These are phyloP conservation scores for Cryptococcus neoformans DNA, from an alignment of 1,284 basidiomycete species.

Conservation along the genomic window DNA sequence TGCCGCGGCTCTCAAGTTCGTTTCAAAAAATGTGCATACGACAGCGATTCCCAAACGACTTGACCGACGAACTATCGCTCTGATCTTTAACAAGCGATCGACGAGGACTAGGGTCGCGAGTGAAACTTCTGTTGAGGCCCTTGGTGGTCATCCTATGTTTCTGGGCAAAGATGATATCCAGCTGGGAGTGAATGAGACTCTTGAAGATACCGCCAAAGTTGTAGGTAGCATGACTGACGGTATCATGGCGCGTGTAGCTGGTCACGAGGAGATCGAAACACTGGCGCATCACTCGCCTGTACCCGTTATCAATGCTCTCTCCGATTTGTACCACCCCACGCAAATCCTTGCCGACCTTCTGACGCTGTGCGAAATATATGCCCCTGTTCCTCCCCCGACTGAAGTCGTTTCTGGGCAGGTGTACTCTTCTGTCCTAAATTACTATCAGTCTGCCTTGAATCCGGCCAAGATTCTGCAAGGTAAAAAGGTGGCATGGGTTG, in stretches of 20 bases:
- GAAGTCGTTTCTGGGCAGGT: slow-evolving; percentile 1
- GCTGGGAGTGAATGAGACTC: slow-evolving; percentile 89
- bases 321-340: slow-evolving; percentile 93
- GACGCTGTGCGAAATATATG: slow-evolving; percentile 70
- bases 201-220: slow-evolving; percentile 77
- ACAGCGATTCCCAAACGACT: slow-evolving; percentile 52
- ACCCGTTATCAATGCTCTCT: slow-evolving; percentile 93
- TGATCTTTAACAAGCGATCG: slow-evolving; percentile 89
- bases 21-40: slow-evolving; percentile 23
- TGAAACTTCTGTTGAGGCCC: slow-evolving; percentile 70
- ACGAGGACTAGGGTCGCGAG: slow-evolving; percentile 88
- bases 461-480: slow-evolving; percentile 36
- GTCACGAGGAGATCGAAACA: slow-evolving; percentile 88
- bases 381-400: slow-evolving; percentile 8
- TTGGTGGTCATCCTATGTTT: slow-evolving; percentile 91
- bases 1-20: slow-evolving; percentile 38
- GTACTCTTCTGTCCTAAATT: slow-evolving; percentile 6
- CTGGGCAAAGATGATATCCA: slow-evolving; percentile 91
- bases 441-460: slow-evolving; percentile 23
- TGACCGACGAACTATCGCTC: slow-evolving; percentile 75
- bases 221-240: slow-evolving; percentile 94
- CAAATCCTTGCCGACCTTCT: slow-evolving; percentile 92
- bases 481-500: slow-evolving; percentile 87
- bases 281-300: slow-evolving; percentile 84
- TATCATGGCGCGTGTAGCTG: slow-evolving; percentile 93